Base-by-base conservation (phyloP, 495 filamentous ascomycete genomes). In the Pseudevernia furfuracea region DNA sequence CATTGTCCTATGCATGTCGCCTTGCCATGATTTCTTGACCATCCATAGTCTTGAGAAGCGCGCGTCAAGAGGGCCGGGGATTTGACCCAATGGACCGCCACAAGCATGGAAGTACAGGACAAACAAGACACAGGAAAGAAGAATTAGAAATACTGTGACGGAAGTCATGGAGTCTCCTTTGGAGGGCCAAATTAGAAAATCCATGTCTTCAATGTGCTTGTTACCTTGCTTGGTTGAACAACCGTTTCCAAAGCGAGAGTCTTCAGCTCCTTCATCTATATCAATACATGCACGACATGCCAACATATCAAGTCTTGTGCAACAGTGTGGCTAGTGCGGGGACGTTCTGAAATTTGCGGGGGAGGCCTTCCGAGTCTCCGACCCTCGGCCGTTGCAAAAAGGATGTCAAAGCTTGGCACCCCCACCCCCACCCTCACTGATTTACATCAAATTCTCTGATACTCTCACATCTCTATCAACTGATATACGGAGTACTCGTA, bases 11-110 rank as follows among this genome's bases (percentile, higher is more conserved):
- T 85, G 85, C 67, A 88, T 85, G 25, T 72, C 70, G 58, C 71
- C 71, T 34, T 67, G 59, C 48, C 73, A 80, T 34, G 86, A 79
- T 39, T 77, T 74, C 66, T 69, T 75, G 25, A 81, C 74, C 62
- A 88, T 87, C 84, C 85, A 89, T 28, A 77, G 49, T 10, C 68
- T 75, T 7, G 73, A 78, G 14, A 79, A 15, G 37, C 70, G 62
- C 10, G 68, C 74, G 14, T 68, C 32, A 38, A 75, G 68, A 11
- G 76, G 77, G 9, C 77, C 75, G 0, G 74, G 73, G 53, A 78
- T 75, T n/a, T 39, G 37, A 3, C 25, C 21, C 9, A 78, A 63
- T 2, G 71, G 71, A 56, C 77, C 74, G 12, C 68, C 70, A 21
- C 72, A 68, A 5, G 62, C 60, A 7, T 74, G 72, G 7, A 32